These are phyloP conservation scores for Hygrocybe punicea DNA, from an alignment of 768 basidiomycete species.

Conservation along the genomic window DNA sequence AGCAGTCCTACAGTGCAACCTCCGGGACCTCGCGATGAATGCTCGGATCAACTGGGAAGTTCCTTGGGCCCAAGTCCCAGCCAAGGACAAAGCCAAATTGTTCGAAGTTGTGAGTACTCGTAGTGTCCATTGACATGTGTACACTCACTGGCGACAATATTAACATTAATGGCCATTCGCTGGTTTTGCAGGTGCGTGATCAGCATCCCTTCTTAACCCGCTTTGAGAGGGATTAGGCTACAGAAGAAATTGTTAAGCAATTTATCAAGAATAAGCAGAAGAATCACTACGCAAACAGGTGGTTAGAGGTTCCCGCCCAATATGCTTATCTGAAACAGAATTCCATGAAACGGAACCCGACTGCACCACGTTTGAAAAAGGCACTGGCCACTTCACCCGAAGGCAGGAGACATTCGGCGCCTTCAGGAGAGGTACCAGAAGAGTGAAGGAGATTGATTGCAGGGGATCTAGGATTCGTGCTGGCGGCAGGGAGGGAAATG, in stretches of 20 bases:
- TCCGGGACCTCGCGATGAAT: neutral
- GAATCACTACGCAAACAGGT: slow-evolving; percentile 1
- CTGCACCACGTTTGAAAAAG: neutral
- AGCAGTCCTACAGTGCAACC: neutral
- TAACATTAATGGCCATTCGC: neutral
- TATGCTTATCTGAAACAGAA: slow-evolving; percentile 3
- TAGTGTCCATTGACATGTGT: too few species aligned
- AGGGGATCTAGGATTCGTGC: too few species aligned
- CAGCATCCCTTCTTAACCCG: slow-evolving; percentile 5
- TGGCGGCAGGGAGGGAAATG: too few species aligned
- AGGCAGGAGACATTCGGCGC: neutral
- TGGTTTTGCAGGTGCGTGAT: neutral
- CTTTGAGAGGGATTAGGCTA: slow-evolving; percentile 10
- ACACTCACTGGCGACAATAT: neutral
- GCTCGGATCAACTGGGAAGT: slow-evolving; percentile 1
- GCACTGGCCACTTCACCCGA: neutral
- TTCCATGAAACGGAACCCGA: neutral
- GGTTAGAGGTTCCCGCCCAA: neutral
- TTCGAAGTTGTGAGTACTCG: slow-evolving; percentile 1
- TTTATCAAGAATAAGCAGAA: slow-evolving; percentile 3
- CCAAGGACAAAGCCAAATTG: neutral
- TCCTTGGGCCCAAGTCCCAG: neutral
- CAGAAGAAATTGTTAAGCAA: slow-evolving; percentile 7
- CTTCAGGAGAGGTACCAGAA: too few species aligned
- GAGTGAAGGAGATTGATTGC: too few species aligned